Percentiles rank a stretch among this genome's conserved stretches.
phyloP scores from a whole-genome alignment of 2,329 filamentous ascomycete species.

The Aspergillus sojae region DNA sequence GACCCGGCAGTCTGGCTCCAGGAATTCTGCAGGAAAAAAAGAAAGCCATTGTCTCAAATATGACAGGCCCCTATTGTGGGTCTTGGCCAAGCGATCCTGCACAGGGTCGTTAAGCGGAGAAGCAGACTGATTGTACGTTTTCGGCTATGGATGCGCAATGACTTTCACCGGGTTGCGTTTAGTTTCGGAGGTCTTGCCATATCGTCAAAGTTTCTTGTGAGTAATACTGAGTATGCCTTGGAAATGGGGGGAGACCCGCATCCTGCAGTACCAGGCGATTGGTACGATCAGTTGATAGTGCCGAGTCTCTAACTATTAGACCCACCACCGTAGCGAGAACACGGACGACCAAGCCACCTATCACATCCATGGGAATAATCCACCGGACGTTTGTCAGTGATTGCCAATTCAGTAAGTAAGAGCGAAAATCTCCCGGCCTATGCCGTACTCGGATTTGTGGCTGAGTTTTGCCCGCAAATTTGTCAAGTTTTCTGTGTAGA shows the following conservation, averaged over 20 bases:
- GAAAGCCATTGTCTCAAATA: constrained; percentile 6
- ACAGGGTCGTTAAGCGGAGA: neutral
- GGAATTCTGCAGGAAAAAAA: constrained; percentile 2
- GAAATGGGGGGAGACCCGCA: constrained; percentile 2
- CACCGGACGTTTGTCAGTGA: neutral
- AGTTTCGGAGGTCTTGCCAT: constrained; percentile 1
- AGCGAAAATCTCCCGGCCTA: neutral
- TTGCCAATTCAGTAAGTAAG: neutral
- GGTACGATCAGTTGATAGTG: constrained; percentile 2
- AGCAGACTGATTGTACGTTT: neutral
- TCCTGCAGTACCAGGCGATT: constrained; percentile 4
- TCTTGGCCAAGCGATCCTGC: neutral
- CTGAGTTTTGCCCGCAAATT: neutral
- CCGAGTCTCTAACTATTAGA: neutral
- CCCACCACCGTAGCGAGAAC: neutral
- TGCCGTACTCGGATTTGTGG: neutral
- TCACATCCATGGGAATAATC: constrained; percentile 4
- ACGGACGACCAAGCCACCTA: neutral
- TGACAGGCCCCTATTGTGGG: constrained; percentile 7
- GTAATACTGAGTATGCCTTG: neutral
- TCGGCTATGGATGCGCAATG: neutral
- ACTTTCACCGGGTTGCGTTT: neutral
- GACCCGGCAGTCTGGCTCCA: constrained; percentile 1
- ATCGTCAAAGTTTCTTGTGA: neutral
- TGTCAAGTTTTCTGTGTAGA: neutral